phyloP scores from a whole-genome alignment of 768 basidiomycete species.

The Mycena rosella region DNA sequence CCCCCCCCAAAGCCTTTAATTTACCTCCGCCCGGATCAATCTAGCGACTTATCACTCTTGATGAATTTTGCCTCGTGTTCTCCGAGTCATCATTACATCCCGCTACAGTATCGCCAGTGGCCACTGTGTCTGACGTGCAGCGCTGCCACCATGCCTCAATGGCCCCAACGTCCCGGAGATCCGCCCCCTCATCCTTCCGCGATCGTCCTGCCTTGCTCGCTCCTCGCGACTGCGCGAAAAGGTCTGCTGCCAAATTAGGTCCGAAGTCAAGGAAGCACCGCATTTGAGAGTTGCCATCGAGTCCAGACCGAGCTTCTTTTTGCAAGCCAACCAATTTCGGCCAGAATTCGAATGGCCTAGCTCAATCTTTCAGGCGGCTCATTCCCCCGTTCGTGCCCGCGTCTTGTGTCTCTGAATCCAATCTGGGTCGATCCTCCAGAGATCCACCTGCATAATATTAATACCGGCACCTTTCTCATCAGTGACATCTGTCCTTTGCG shows the following conservation, averaged over 20 bases:
- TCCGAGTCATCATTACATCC: constrained; percentile 23
- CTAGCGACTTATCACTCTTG: constrained; percentile 17
- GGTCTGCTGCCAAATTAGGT: neutral
- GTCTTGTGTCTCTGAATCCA: constrained; percentile 9
- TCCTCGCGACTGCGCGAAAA: neutral
- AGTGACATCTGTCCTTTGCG: constrained; percentile 31
- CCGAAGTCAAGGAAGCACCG: neutral
- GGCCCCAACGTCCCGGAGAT: neutral
- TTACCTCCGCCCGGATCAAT: constrained; percentile 29
- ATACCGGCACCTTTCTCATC: constrained; percentile 24
- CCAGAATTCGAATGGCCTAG: constrained; percentile 14
- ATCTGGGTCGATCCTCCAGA: constrained; percentile 32
- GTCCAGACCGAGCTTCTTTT: neutral
- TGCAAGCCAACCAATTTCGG: neutral
- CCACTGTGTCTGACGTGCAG: constrained; percentile 5
- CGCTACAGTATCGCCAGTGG: constrained; percentile 2
- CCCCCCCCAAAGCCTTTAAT: neutral
- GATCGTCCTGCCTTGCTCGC: neutral
- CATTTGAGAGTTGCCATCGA: no score
- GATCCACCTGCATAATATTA: constrained; percentile 22
- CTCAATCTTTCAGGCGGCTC: constrained; percentile 24
- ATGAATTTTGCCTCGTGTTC: constrained; percentile 32
- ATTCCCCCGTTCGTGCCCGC: neutral
- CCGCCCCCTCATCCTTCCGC: neutral
- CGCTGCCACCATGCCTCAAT: constrained; percentile 7